A percentile compares a stretch with the other conserved stretches of the same genome.
These are phyloP conservation scores for Lolium perenne DNA, from an alignment of 176 grass and related monocot genomes.

Conservation along the genomic window DNA sequence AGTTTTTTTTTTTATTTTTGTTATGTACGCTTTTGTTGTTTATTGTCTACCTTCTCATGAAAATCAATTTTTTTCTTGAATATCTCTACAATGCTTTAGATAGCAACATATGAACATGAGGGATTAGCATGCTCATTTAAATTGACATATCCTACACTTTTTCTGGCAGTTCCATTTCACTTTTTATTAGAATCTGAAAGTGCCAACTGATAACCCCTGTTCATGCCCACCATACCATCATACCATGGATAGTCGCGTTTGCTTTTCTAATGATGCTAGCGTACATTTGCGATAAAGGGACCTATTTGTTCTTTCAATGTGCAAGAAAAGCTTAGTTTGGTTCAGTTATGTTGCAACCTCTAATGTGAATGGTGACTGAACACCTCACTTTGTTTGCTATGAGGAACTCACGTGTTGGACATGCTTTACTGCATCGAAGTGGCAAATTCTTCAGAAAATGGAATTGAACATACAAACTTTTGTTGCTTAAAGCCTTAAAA, in stretches of 20 bases:
- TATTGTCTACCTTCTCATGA: background rate
- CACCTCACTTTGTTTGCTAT: background rate
- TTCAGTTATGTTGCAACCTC: background rate
- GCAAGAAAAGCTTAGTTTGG: slow-evolving; percentile 17
- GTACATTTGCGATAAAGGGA: slow-evolving; percentile 2
- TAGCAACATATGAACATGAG: background rate
- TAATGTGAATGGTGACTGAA: slow-evolving; percentile 15
- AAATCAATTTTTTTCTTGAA: slow-evolving; percentile 31
- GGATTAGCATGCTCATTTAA: background rate
- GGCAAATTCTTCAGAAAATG: slow-evolving; percentile 7
- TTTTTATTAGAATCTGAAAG: slow-evolving; percentile 16
- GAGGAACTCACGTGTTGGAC: background rate
- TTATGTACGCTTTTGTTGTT: slow-evolving; percentile 15
- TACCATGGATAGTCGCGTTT: slow-evolving; percentile 15
- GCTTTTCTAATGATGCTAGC: slow-evolving; percentile 22
- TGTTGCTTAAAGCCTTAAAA: background rate
- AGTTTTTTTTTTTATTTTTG: slow-evolving; percentile 26
- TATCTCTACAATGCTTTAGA: slow-evolving; percentile 18
- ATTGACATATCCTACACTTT: background rate
- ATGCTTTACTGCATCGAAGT: slow-evolving; percentile 1
- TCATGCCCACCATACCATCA: slow-evolving; percentile 21
- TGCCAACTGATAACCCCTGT: background rate
- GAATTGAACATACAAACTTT: background rate
- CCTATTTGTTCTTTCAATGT: slow-evolving; percentile 20
- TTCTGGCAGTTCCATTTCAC: background rate